phyloP scores from a whole-genome alignment of 345 rosid genomes.

The Populus tremula region DNA sequence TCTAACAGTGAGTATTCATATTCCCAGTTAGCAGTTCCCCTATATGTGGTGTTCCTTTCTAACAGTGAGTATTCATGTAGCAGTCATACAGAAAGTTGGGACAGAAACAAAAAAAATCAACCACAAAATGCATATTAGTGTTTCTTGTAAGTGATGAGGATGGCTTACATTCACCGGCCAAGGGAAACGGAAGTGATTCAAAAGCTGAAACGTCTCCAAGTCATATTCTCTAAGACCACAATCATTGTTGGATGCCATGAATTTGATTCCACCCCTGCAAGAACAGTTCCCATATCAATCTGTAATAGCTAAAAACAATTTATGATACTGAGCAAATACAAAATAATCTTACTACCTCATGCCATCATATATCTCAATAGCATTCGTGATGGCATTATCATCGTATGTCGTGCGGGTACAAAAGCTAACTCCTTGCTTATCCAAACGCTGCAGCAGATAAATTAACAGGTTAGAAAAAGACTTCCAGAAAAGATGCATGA shows the following conservation, averaged over 20 bases:
- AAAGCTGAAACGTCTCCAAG: slow-evolving; percentile 47
- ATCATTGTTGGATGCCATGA: slow-evolving; percentile 58
- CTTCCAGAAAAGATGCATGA: background rate
- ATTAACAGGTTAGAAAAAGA: background rate
- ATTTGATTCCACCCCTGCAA: slow-evolving; percentile 54
- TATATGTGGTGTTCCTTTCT: background rate
- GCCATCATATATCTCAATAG: slow-evolving; percentile 56
- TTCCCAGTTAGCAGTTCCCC: background rate
- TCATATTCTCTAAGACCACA: slow-evolving; percentile 50
- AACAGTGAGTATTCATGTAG: background rate
- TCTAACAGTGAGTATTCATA: background rate
- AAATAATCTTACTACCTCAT: slow-evolving; percentile 35
- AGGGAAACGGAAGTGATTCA: slow-evolving; percentile 43
- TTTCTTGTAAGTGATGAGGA: background rate
- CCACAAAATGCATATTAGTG: background rate
- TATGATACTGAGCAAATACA: background rate
- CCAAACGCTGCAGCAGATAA: slow-evolving; percentile 41
- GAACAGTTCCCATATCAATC: slow-evolving; percentile 11
- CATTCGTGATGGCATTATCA: slow-evolving; percentile 63
- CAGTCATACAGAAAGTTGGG: background rate
- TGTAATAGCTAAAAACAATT: background rate
- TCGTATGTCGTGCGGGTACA: slow-evolving; percentile 53
- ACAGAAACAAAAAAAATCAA: background rate
- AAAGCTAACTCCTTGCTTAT: slow-evolving; percentile 51
- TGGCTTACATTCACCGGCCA: slow-evolving; percentile 66